Evolutionary conservation across 2,329 filamentous ascomycete species (phyloP), one percentile per base, ranked within the genome.

Genomic region (Biscogniauxia mediterranea): DNA sequence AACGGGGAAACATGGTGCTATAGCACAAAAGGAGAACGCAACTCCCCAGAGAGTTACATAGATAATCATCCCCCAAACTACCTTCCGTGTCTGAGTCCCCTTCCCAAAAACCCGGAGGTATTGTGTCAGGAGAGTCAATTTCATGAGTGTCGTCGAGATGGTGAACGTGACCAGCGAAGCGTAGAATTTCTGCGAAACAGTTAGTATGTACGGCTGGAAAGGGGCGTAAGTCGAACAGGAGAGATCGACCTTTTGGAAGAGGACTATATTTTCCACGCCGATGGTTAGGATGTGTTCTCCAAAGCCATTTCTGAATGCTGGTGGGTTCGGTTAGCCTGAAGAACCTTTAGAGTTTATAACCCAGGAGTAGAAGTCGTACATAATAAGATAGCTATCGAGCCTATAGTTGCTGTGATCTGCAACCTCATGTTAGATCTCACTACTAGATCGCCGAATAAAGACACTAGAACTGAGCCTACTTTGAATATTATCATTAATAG

Each of bases 61-160:
- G 19, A 58, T 66, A 52, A 73, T 62, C 55, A 71, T 66, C 26
- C 66, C 61, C 59, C 69, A 69, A 50, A 70, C 71, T 38, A 68
- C 46, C 13, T 58, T 57, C 38, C 70, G 63, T 17, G 63, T 55
- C n/a, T 64, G 67, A 3, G 17, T 63, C 17, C 62, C 66, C 7
- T 55, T 61, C 1, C 65, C 59, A 64, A 74, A 76, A n/a, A 77
- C 65, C 9, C 75, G 74, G 17, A 77, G 70, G 63, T 76, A 78
- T 42, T 77, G 76, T 11, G 73, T 61, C 1, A 77, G 68, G 0
- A 78, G 69, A 5, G 74, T 75, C 6, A 77, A 67, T 54, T 78
- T 78, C 67, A 76, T 73, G 28, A 77, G 70, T 0, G 71, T 71
- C 13, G 72, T 74, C 9, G 74, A 75, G 52, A 74, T 61, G 17